Evolutionary conservation across 202 grass and related monocot genomes (phyloP).

Genomic region (Cymbopogon flexuosus): DNA sequence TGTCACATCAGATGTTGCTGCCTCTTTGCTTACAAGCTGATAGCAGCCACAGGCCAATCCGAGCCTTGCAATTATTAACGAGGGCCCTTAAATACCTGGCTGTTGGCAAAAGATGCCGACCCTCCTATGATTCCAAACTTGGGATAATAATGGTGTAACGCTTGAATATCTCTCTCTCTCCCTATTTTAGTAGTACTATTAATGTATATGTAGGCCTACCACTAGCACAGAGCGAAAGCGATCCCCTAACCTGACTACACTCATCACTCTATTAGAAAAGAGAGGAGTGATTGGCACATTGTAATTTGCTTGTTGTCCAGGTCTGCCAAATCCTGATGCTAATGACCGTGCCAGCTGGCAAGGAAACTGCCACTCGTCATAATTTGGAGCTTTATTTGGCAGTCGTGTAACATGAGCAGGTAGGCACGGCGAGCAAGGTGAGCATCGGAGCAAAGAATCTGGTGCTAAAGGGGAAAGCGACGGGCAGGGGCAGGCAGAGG

Average conservation of each 20-base stretch:
- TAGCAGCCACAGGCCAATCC: neutral
- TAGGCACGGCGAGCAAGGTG: slow-evolving; percentile 15
- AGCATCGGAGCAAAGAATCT: slow-evolving; percentile 42
- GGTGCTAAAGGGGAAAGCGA: slow-evolving; percentile 40
- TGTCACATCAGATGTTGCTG: neutral
- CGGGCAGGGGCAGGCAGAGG: neutral
- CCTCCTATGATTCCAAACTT: slow-evolving; percentile 16
- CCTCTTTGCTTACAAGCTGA: neutral
- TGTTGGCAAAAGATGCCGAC: slow-evolving; percentile 26
- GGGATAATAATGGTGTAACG: neutral
- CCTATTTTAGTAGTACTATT: neutral
- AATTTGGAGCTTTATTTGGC: neutral
- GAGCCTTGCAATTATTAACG: slow-evolving; percentile 8
- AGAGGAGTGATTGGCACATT: neutral
- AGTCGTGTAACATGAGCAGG: slow-evolving; percentile 1
- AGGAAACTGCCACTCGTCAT: neutral
- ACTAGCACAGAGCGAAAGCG: slow-evolving; percentile 16
- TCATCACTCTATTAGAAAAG: too few species aligned
- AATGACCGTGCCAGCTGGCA: slow-evolving; percentile 27
- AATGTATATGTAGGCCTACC: neutral
- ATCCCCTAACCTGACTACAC: neutral
- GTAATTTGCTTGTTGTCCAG: slow-evolving; percentile 7
- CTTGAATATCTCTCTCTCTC: slow-evolving; percentile 33
- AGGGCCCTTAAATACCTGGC: slow-evolving; percentile 23
- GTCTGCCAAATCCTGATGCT: neutral